Percentiles rank a stretch among this genome's conserved stretches.
Conservation (phyloP, 768 basidiomycete genomes). For the Lactarius hatsudake region DNA sequence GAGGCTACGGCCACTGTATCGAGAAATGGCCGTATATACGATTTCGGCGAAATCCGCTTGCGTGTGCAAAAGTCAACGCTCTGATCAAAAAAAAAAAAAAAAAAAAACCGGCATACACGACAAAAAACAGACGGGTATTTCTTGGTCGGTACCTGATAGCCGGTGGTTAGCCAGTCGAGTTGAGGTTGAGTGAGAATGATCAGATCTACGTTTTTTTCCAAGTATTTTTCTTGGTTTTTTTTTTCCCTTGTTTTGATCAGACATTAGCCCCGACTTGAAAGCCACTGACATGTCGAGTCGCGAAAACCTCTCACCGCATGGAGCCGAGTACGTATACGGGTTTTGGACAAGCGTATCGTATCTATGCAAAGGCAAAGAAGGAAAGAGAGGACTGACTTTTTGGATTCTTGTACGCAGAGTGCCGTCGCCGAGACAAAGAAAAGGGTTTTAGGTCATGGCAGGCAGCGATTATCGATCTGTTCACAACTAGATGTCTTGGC, state of each 20-base stretch:
- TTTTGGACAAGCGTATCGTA: not conserved
- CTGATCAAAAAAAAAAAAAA: not conserved
- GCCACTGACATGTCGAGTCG: not conserved
- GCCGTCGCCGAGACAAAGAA: not conserved
- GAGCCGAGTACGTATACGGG: not conserved
- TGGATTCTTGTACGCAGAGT: not conserved
- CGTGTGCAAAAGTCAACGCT: not conserved
- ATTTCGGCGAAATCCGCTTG: not conserved
- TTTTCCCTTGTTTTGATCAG: not conserved
- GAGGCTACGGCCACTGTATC: not conserved
- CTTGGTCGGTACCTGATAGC: not conserved
- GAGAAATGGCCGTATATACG: not conserved
- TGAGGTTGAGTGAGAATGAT: not conserved
- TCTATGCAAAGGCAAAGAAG: not conserved
- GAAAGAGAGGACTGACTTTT: not conserved
- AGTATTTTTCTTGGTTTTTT: not conserved
- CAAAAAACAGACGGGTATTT: not conserved
- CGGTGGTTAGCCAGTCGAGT: not conserved
- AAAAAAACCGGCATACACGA: too few relatives aligned
- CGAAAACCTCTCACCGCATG: not conserved
- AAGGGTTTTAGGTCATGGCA: too few relatives aligned
- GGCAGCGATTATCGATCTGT: too few relatives aligned
- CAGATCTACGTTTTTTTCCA: not conserved
- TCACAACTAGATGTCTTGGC: not conserved
- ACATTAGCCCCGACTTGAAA: not conserved